Evolutionary conservation across 352 stramenopile species (phyloP), one percentile per base, ranked within the genome.

Genomic region (Phytophthora pistaciae): DNA sequence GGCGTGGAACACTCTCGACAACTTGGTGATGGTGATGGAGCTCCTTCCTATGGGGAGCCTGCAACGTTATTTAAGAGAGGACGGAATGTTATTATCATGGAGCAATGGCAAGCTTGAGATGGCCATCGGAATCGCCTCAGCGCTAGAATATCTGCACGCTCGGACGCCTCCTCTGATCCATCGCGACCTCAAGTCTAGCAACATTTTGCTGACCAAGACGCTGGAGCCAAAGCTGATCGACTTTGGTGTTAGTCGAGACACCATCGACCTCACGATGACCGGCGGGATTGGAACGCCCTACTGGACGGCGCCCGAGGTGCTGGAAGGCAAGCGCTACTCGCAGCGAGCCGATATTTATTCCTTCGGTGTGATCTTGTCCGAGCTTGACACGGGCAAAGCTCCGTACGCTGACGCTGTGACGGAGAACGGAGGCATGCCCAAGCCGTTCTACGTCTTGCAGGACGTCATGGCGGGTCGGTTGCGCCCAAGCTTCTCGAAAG

Each of bases 251-350:
- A 85, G 72, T 25, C 87, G 67, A 3, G 60, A 36, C 6, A n/a
- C 49, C n/a, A 38, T 62, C 11, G 67, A 74, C 38, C n/a, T 59
- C 46, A 69, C 61, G 58, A 56, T 87, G 92, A 77, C 80, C 78
- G 49, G 87, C 3, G 87, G 92, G 27, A 90, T 93, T 20, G 91
- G 91, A 1, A 97, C 90, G n/a, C 79, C 84, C 14, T 89, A 91
- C 53, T 97, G 93, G 79, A 91, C 91, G 9, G 88, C 90, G 1
- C 90, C 89, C 0, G 90, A 97, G 64, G 68, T 96, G 14, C 55
- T 93, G 38, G 60, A 80, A 56, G 80, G 80, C 38, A 77, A 88
- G n/a, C 50, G 66, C 1, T 93, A 87, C 68, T 81, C 75, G 10
- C 71, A 87, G 33, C 80, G 83, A 53, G 78, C 83, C 8, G 86